These are phyloP conservation scores for Ganoderma lingzhi DNA, from an alignment of 1,284 basidiomycete species.

Conservation along the genomic window DNA sequence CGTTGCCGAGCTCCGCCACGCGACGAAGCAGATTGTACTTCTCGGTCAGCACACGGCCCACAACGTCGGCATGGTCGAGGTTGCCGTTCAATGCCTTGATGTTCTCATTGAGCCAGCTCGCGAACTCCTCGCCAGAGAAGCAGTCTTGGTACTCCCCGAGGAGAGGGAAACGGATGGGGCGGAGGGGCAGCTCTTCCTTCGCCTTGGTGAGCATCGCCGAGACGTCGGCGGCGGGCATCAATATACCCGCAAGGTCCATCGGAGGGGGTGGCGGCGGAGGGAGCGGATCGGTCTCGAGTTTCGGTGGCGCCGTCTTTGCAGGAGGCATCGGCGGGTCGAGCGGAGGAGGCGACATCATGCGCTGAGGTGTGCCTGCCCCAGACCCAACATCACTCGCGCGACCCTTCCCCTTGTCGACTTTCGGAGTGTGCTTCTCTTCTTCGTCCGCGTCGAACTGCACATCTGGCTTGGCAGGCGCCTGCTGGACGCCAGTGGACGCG, in stretches of 20 bases:
- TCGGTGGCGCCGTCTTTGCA: constrained; percentile 45
- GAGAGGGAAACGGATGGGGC: constrained; percentile 77
- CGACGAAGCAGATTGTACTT: constrained; percentile 77
- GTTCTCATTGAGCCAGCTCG: constrained; percentile 75
- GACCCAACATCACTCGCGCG: constrained; percentile 57
- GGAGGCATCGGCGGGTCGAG: constrained; percentile 62
- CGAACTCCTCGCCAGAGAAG: constrained; percentile 85
- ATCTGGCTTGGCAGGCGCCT: constrained; percentile 36
- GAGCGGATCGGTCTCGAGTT: constrained; percentile 44
- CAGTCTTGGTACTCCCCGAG: constrained; percentile 90
- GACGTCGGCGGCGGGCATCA: constrained; percentile 68
- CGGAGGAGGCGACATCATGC: constrained; percentile 66
- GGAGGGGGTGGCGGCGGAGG: constrained; percentile 54
- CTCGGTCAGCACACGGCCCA: constrained; percentile 80
- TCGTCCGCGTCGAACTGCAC: constrained; percentile 48
- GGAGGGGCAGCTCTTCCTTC: constrained; percentile 67
- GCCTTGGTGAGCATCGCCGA: constrained; percentile 75
- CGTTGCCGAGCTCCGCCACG: constrained; percentile 83
- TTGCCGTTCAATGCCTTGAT: constrained; percentile 76
- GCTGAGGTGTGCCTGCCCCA: constrained; percentile 44
- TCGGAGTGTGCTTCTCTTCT: constrained; percentile 48
- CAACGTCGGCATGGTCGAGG: constrained; percentile 82
- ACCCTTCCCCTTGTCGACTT: constrained; percentile 82
- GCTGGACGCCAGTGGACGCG: constrained; percentile 43
- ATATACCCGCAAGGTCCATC: constrained; percentile 78